phyloP scores from a whole-genome alignment of 352 stramenopile genomes.

The Phytophthora pinifolia region DNA sequence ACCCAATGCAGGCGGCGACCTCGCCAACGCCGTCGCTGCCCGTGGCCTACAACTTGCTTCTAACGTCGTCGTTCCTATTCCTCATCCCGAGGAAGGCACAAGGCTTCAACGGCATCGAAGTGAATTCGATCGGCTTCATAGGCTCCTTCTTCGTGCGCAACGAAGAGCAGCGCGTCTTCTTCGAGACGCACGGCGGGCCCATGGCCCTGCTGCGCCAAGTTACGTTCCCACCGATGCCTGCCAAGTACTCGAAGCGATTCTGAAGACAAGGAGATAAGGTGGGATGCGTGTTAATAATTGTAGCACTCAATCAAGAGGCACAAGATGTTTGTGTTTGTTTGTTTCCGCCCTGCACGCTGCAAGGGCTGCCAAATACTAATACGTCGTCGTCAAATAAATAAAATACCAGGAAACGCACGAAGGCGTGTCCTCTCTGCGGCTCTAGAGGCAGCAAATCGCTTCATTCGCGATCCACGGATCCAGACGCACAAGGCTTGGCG shows the following conservation, averaged over 20 bases:
- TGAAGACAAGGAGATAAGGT: constrained; percentile 21
- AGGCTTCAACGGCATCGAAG: constrained; percentile 65
- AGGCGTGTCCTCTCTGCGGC: constrained; percentile 8
- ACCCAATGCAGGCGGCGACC: constrained; percentile 19
- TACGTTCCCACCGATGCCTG: constrained; percentile 46
- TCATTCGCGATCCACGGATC: constrained; percentile 33
- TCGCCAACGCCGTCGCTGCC: constrained; percentile 16
- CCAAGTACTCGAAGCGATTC: constrained; percentile 12
- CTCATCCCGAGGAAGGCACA: constrained; percentile 62
- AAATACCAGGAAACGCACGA: constrained; percentile 7
- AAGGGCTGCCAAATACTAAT: constrained; percentile 19
- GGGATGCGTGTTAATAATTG: constrained; percentile 36
- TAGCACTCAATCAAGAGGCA: constrained; percentile 18
- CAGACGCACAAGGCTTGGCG: constrained; percentile 11
- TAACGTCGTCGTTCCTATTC: constrained; percentile 76
- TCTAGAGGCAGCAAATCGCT: constrained; percentile 29
- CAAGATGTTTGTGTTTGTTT: constrained; percentile 9
- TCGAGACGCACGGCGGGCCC: constrained; percentile 44
- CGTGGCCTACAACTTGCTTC: constrained; percentile 75
- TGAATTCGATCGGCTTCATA: constrained; percentile 86
- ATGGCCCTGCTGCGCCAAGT: constrained; percentile 67
- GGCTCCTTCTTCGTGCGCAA: constrained; percentile 78
- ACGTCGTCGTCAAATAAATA: constrained; percentile 35
- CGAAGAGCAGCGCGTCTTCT: constrained; percentile 55
- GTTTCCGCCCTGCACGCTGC: constrained; percentile 19